These are phyloP conservation scores for Aspergillus aculeatinus DNA, from an alignment of 2,329 filamentous ascomycete species.

Conservation along the genomic window DNA sequence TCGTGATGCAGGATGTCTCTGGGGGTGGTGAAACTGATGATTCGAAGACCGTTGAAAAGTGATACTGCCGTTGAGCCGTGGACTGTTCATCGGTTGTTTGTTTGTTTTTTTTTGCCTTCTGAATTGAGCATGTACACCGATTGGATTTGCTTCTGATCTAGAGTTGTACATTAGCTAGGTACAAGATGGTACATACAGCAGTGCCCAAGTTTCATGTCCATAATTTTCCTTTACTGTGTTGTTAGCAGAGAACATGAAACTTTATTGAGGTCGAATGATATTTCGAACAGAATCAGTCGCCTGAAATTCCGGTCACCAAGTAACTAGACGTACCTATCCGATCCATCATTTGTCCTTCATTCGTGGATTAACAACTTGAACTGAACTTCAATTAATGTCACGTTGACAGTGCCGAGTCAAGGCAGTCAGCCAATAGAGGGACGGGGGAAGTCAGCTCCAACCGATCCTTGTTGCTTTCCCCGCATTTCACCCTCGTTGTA, in stretches of 20 bases:
- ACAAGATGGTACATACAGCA: no score
- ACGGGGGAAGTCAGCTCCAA: slow-evolving; percentile 7
- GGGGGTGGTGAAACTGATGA: not conserved
- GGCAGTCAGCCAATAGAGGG: slow-evolving; percentile 3
- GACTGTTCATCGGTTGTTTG: not conserved
- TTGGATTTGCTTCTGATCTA: not conserved
- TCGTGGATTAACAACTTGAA: no score
- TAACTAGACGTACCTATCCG: no score
- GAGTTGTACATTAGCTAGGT: not conserved
- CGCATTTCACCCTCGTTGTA: slow-evolving; percentile 9
- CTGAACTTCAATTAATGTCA: no score
- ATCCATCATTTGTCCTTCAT: no score
- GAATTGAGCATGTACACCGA: not conserved
- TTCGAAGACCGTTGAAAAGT: not conserved
- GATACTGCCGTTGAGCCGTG: no score
- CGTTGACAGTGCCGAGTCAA: not conserved
- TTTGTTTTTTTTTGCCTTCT: not conserved
- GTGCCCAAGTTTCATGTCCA: not conserved
- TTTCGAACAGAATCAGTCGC: no score
- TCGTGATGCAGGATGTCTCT: not conserved
- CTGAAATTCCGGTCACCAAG: no score
- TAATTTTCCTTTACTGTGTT: not conserved
- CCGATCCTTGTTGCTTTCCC: slow-evolving; percentile 6
- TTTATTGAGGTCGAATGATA: no score
- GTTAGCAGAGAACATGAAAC: no score